These are phyloP conservation scores for Phycomyces blakesleeanus DNA, from an alignment of 192 early-diverging fungal genomes.

Conservation along the genomic window DNA sequence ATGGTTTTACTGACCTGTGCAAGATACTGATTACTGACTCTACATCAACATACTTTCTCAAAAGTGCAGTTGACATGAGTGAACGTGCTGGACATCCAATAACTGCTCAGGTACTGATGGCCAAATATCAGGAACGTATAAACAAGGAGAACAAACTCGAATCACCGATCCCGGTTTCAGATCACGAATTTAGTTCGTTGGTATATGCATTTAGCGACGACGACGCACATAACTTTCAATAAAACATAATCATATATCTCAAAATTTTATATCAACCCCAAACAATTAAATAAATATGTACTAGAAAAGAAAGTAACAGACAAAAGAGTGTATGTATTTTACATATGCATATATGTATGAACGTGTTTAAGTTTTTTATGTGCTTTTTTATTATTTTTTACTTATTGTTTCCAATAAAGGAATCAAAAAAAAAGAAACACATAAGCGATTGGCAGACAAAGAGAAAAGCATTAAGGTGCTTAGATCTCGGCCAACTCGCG, in stretches of 20 bases:
- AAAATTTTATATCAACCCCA: no score
- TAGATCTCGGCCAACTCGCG: slow-evolving; percentile 90
- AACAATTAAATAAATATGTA: no score
- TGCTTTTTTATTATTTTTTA: not conserved
- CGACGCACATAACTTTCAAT: slow-evolving; percentile 4
- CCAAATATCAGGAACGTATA: not conserved
- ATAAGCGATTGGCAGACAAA: not conserved
- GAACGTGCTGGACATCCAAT: not conserved
- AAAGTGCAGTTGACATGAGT: slow-evolving; percentile 23
- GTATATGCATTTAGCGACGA: slow-evolving; percentile 25
- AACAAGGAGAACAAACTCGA: not conserved
- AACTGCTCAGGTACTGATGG: not conserved
- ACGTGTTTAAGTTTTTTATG: no score
- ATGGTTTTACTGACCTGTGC: slow-evolving; percentile 37
- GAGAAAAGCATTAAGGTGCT: slow-evolving; percentile 21
- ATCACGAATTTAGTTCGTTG: slow-evolving; percentile 3
- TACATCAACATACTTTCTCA: slow-evolving; percentile 27
- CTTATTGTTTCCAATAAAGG: not conserved
- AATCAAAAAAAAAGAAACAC: not conserved
- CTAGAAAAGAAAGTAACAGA: no score
- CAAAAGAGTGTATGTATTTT: no score
- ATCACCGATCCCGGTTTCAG: not conserved
- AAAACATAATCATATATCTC: no score
- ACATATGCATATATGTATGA: no score
- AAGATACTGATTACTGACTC: slow-evolving; percentile 18